Evolutionary conservation across 257 asterid genomes (phyloP).

Genomic region (Solanum ahanhuiri): DNA sequence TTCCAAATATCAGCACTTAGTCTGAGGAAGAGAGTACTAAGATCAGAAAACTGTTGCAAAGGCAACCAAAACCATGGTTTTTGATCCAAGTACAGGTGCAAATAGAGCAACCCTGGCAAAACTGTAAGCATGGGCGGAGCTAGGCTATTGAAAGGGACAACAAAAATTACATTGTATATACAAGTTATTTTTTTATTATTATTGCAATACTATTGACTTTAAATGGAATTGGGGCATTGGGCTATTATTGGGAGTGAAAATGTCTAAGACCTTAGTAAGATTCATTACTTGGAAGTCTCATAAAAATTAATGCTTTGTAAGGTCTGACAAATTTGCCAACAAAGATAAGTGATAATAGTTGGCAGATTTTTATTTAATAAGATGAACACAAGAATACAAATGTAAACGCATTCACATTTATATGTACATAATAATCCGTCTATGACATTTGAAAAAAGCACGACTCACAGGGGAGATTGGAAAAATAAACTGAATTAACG

Average conservation of each 20-base stretch:
- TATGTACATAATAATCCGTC: background rate
- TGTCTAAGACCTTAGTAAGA: background rate
- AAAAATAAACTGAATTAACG: background rate
- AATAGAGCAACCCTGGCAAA: background rate
- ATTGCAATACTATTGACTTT: background rate
- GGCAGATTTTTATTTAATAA: background rate
- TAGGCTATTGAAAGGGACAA: background rate
- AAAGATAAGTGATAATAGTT: background rate
- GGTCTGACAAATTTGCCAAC: background rate
- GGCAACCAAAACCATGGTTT: background rate
- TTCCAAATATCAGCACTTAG: background rate
- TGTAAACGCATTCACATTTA: background rate
- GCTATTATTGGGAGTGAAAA: background rate
- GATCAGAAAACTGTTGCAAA: no score
- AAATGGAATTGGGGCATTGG: background rate
- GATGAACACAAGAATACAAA: background rate
- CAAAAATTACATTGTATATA: no score
- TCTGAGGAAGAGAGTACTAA: background rate
- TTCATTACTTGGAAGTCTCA: background rate
- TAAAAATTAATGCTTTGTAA: background rate
- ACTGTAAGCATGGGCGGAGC: background rate
- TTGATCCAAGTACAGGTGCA: background rate
- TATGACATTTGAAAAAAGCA: background rate
- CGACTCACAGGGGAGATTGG: background rate
- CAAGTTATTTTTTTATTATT: no score